Percentiles rank a stretch among this genome's conserved stretches.
phyloP scores from a whole-genome alignment of 2,329 filamentous ascomycete species.

The Phialocephala subalpina region DNA sequence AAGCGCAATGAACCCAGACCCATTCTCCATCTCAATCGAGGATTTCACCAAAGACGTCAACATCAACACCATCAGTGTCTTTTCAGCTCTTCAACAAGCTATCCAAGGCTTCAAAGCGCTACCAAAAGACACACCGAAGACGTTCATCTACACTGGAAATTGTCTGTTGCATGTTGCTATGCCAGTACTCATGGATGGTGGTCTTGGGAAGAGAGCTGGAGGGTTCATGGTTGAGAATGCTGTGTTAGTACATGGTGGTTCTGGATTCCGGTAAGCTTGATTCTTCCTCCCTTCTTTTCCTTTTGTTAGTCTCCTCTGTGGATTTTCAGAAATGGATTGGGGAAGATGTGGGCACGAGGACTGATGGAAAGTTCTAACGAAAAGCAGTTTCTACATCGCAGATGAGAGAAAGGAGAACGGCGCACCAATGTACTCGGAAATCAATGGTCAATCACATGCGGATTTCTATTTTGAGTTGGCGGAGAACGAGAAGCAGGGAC shows the following conservation, averaged over 20 bases:
- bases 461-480: slow-evolving; percentile 51
- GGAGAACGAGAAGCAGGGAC: slow-evolving; percentile 47
- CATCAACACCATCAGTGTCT: slow-evolving; percentile 49
- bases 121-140: slow-evolving; percentile 38
- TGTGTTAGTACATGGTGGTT: slow-evolving; percentile 44
- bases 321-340: too few relatives aligned
- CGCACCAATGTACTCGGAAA: slow-evolving; percentile 30
- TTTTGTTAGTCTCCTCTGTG: too few relatives aligned
- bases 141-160: slow-evolving; percentile 56
- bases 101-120: slow-evolving; percentile 42
- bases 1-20: slow-evolving; percentile 8
- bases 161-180: slow-evolving; percentile 45
- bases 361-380: neutral
- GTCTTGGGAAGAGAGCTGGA: slow-evolving; percentile 50
- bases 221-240: slow-evolving; percentile 46
- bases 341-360: slow-evolving; percentile 12
- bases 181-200: slow-evolving; percentile 44
- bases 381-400: slow-evolving; percentile 56
- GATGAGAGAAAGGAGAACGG: slow-evolving; percentile 57
- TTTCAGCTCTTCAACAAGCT: slow-evolving; percentile 50
- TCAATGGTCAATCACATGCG: slow-evolving; percentile 52
- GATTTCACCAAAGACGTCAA: slow-evolving; percentile 44
- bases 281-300: too few relatives aligned
- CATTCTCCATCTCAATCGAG: slow-evolving; percentile 41
- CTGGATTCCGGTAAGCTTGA: slow-evolving; percentile 44